phyloP scores from a whole-genome alignment of 73 alveolate genomes.

The Urostyla sp. region DNA sequence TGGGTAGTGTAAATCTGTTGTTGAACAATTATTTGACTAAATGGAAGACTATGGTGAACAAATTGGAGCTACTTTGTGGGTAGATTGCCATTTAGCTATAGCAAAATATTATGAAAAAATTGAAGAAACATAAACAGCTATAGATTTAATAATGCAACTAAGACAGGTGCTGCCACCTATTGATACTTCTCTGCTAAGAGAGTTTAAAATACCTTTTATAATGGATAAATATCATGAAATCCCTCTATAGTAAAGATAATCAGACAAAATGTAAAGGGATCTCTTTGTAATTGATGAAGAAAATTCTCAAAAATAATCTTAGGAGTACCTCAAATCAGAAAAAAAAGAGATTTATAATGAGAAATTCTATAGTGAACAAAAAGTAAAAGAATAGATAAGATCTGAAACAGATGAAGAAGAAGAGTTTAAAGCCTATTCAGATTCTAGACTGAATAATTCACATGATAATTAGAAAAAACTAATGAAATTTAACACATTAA shows the following conservation, averaged over 20 bases:
- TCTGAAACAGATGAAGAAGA: too few relatives aligned
- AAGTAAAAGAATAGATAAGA: background rate
- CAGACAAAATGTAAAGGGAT: background rate
- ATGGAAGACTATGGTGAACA: background rate
- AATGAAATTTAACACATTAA: too few relatives aligned
- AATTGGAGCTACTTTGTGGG: conserved; percentile 27
- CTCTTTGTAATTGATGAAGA: conserved; percentile 13
- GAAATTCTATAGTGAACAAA: background rate
- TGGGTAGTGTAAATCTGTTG: background rate
- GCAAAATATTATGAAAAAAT: conserved; percentile 9
- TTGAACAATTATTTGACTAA: background rate
- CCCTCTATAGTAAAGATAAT: conserved; percentile 7
- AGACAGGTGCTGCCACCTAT: conserved; percentile 50
- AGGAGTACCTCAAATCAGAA: too few relatives aligned
- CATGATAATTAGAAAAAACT: too few relatives aligned
- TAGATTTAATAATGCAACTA: background rate
- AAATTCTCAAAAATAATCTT: conserved; percentile 8
- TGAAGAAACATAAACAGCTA: background rate
- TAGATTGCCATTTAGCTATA: background rate
- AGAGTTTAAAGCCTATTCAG: too few relatives aligned
- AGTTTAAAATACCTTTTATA: conserved; percentile 29
- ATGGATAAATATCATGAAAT: conserved; percentile 1
- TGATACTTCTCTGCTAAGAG: background rate
- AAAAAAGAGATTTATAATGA: background rate
- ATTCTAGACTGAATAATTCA: too few relatives aligned